Percentiles rank a stretch among this genome's conserved stretches.
Evolutionary conservation across 2,329 filamentous ascomycete genomes (phyloP).

Genomic region (Phialophora chinensis): DNA sequence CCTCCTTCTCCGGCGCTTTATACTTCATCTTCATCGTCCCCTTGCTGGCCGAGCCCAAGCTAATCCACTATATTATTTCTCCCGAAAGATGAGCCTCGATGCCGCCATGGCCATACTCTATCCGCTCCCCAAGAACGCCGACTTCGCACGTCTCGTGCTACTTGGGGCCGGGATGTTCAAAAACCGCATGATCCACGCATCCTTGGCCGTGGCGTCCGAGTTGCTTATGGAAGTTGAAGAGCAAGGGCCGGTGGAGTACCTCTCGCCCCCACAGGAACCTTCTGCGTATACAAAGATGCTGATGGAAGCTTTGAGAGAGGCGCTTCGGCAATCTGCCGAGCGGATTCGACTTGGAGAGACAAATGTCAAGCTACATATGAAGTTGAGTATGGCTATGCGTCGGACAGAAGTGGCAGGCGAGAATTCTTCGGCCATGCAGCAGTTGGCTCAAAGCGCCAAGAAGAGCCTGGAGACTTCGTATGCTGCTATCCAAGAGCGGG

Average conservation of each 20-base stretch:
- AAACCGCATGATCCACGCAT: slow-evolving; percentile 46
- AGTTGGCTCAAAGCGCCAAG: slow-evolving; percentile 22
- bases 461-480: slow-evolving; percentile 25
- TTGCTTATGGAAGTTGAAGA: slow-evolving; percentile 49
- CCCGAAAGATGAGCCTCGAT: slow-evolving; percentile 47
- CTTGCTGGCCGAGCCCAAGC: slow-evolving; percentile 45
- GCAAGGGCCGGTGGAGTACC: background rate
- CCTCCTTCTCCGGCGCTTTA: slow-evolving; percentile 60
- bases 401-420: background rate
- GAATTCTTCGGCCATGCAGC: background rate
- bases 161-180: slow-evolving; percentile 47
- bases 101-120: slow-evolving; percentile 46
- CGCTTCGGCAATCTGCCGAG: slow-evolving; percentile 39
- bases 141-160: slow-evolving; percentile 43
- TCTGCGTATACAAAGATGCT: slow-evolving; percentile 30
- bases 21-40: slow-evolving; percentile 60
- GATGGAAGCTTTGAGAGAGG: slow-evolving; percentile 35
- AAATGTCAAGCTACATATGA: slow-evolving; percentile 44
- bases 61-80: slow-evolving; percentile 47
- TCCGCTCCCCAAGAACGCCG: slow-evolving; percentile 38
- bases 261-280: slow-evolving; percentile 12
- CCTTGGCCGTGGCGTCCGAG: slow-evolving; percentile 55
- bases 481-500: slow-evolving; percentile 14
- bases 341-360: slow-evolving; percentile 44
- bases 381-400: slow-evolving; percentile 39